phyloP scores from a whole-genome alignment of 768 basidiomycete species.

The Cubamyces sp. region DNA sequence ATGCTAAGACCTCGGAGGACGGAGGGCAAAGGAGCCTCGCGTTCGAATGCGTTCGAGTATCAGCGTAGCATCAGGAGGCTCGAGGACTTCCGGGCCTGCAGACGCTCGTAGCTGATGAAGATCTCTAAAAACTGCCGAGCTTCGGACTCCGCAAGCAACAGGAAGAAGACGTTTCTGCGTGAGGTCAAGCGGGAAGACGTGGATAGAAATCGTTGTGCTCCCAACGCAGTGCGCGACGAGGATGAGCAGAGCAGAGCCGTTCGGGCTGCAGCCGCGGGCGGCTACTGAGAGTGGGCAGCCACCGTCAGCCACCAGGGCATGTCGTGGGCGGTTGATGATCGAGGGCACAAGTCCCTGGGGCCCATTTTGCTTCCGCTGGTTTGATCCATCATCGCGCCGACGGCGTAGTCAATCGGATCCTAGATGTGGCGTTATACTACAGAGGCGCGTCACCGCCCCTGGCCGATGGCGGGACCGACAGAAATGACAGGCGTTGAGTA shows the following conservation, averaged over 20 bases:
- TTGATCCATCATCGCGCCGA: constrained; percentile 6
- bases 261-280: background rate
- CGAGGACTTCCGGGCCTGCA: background rate
- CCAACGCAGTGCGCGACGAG: background rate
- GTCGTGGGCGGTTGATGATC: constrained; percentile 7
- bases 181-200: background rate
- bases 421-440: constrained; percentile 26
- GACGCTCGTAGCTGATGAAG: constrained; percentile 10
- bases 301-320: background rate
- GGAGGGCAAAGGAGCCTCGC: background rate
- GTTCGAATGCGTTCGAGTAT: constrained; percentile 6
- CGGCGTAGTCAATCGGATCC: constrained; percentile 21
- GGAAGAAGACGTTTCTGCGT: background rate
- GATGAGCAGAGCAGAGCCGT: background rate
- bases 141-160: background rate
- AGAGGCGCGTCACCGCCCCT: constrained; percentile 11
- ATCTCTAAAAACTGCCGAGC: constrained; percentile 8
- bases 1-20: background rate
- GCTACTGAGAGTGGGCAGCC: background rate
- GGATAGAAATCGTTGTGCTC: constrained; percentile 6
- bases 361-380: constrained; percentile 18
- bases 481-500: constrained; percentile 7
- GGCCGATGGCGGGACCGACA: constrained; percentile 7
- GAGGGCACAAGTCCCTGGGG: constrained; percentile 1
- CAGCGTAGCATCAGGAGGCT: constrained; percentile 9